Base-by-base conservation (phyloP, 192 early-diverging fungal genomes). In the Coemansia sp. region DNA sequence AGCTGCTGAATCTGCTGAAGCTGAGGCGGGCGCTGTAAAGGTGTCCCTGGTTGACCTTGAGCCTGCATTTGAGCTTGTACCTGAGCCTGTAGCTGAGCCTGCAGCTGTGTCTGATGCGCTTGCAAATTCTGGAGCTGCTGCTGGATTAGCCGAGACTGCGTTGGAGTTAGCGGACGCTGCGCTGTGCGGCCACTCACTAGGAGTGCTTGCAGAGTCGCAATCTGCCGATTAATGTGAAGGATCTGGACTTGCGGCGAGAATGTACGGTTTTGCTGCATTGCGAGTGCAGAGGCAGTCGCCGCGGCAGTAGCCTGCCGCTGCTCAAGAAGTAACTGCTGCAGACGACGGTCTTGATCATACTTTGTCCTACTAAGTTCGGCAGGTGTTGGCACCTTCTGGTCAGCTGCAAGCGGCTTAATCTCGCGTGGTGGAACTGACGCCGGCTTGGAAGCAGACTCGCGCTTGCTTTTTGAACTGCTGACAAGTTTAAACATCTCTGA, bases 271-370 rank as follows among this genome's bases (percentile, higher is more conserved):
- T 75, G 66, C 27, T 69, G 73, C 67, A 69, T 63, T 9, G 64
- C 67, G 15, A 77, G 52, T 14, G 74, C 68, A 8, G 69, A 57
- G 0, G 67, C 67, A 13, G 50, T 52, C 9, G 33, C 50, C 14
- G 68, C 64, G 18, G 74, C 68, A 22, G 61, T 64, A 3, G 69
- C 69, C 50, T 77, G 74, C 23, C 74, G 59, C 49, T 77, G 74
- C 60, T 77, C 74, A 21, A 71, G 52, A 42, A 77, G 42, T 14
- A 71, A 11, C 38, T 71, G 74, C 50, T 77, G 74, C 9, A 77
- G 0, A 25, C 65, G 60, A 9, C 74, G 54, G 24, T 77, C 74
- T 25, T 67, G 55, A 17, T 77, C 74, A 46, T 64, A 70, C 68
- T 77, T 77, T 27, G 53, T 23, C 52, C 58, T 59, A 48, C 60